Conservation (phyloP, 2,329 filamentous ascomycete species). For the Drechmeria coniospora region DNA sequence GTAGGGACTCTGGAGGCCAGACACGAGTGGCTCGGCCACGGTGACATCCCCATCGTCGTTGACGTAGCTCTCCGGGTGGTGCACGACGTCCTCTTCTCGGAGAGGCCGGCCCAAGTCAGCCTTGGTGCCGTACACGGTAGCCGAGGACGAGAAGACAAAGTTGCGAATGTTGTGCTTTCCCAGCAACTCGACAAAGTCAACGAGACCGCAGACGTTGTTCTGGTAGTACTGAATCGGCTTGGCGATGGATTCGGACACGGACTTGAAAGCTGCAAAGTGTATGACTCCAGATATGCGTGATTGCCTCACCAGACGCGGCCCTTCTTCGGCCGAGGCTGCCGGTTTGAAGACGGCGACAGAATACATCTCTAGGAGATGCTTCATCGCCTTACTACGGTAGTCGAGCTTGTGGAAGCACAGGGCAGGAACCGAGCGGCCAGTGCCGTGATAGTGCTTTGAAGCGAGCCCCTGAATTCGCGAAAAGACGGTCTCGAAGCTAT, state of each 20-base stretch:
- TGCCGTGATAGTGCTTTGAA: constrained; percentile 11
- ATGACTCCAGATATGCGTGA: constrained; percentile 47
- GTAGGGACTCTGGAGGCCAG: constrained; percentile 49
- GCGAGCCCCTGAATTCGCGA: constrained; percentile 8
- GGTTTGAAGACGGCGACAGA: constrained; percentile 7
- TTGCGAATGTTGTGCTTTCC: constrained; percentile 46
- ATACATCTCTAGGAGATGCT: constrained; percentile 21
- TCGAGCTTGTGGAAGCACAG: constrained; percentile 23
- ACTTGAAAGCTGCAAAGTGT: constrained; percentile 54
- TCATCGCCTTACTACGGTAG: constrained; percentile 21
- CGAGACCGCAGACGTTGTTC: constrained; percentile 50
- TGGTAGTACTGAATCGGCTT: constrained; percentile 48
- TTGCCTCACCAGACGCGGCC: constrained; percentile 5
- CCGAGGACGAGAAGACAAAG: constrained; percentile 53
- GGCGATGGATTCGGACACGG: constrained; percentile 46
- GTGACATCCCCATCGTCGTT: constrained; percentile 22
- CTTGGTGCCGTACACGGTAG: constrained; percentile 47
- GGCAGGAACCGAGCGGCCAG: constrained; percentile 8
- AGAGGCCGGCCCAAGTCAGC: constrained; percentile 34
- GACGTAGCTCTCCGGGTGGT: constrained; percentile 28
- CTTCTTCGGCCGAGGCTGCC: neutral
- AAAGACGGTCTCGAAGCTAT: constrained; percentile 20
- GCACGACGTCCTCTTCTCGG: constrained; percentile 35
- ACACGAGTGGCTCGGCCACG: constrained; percentile 5
- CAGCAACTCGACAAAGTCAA: constrained; percentile 41